Evolutionary conservation across 2,329 filamentous ascomycete species (phyloP), one percentile per base, ranked within the genome.

Genomic region (Plectosphaerella sp.): DNA sequence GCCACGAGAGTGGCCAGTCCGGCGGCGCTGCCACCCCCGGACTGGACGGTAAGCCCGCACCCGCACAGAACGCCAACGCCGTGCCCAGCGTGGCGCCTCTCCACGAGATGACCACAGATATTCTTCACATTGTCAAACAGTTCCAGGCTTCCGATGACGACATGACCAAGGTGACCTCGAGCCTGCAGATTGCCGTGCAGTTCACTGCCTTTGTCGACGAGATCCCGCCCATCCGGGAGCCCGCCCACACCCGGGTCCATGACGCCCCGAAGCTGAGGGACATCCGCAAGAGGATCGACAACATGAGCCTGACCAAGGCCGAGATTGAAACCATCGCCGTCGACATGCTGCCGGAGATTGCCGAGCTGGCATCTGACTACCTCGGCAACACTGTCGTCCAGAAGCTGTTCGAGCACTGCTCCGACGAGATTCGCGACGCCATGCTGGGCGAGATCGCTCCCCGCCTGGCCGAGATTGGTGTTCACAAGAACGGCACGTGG

Each of bases 401-500:
- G 73, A 99, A 99, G 72, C 77, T 99, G 45, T 99, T 99, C 65
- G 93, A 99, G 69, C 91, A 90, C 72, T 97, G 94, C 74, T 94
- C 91, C 0, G 93, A 97, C 67, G 77, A 84, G 42, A 84, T 93
- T 42, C 92, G 95, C 62, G 91, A 97, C 68, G 87, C 88, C 52
- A 97, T 99, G 94, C 77, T 99, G 53, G 72, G 76, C 14, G 85
- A 92, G 64, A 96, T 99, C 62, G 84, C 89, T 3, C 92, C 93
- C 53, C 92, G 97, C 66, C 82, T 97, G 67, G 91, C 93, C 24
- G 92, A 97, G 71, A 97, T 97, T 71, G 94, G 94, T 62, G 86
- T 97, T 8, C 94, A 99, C 80, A 99, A 99, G 82, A 99, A 99
- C 64, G 94, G 94, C 57, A 99, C 94, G 1, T 99, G 94, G 94